Evolutionary conservation across 176 grass and related monocot genomes (phyloP).

Genomic region (Carex cristatella): DNA sequence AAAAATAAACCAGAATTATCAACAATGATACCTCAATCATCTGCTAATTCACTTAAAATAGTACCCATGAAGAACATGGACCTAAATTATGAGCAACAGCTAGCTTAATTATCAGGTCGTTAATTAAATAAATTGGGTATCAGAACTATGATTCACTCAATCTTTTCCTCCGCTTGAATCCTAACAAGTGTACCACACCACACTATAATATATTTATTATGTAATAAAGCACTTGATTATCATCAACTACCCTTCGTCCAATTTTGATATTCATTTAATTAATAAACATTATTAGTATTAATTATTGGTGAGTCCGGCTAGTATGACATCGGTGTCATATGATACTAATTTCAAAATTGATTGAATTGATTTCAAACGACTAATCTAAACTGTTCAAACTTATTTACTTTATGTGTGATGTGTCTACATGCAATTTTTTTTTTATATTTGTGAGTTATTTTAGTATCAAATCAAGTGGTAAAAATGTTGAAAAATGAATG

Average conservation of each 20-base stretch:
- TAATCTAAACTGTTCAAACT: too few relatives aligned
- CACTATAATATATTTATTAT: background rate
- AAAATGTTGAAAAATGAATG: too few relatives aligned
- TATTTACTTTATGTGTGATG: too few relatives aligned
- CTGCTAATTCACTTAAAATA: background rate
- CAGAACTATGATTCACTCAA: background rate
- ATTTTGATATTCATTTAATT: background rate
- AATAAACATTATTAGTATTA: background rate
- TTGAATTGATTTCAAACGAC: too few relatives aligned
- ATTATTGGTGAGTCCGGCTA: too few relatives aligned
- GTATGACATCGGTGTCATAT: too few relatives aligned
- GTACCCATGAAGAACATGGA: background rate
- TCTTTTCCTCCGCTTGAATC: background rate
- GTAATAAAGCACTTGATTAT: background rate
- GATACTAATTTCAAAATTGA: too few relatives aligned
- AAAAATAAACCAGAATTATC: background rate
- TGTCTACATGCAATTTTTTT: too few relatives aligned
- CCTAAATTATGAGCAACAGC: background rate
- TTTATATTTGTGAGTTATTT: too few relatives aligned
- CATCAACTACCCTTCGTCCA: background rate
- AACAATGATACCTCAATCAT: background rate
- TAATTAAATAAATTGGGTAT: background rate
- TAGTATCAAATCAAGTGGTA: too few relatives aligned
- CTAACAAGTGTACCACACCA: background rate
- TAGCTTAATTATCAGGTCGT: background rate